Conservation (phyloP, 2,329 filamentous ascomycete species). For the Neonectria punicea region DNA sequence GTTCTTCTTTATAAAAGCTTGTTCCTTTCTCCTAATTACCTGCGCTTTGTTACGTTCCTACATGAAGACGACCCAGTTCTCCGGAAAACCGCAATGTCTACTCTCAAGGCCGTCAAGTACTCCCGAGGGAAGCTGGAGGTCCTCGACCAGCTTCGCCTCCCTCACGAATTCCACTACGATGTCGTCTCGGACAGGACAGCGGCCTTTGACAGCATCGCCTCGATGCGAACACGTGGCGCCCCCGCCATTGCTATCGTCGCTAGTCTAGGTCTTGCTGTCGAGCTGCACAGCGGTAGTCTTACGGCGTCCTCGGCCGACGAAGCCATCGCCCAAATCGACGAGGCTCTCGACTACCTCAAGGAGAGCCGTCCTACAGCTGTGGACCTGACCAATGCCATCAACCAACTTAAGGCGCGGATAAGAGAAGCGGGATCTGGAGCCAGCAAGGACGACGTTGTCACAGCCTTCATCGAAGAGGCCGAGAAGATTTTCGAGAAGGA, state of each 20-base stretch:
- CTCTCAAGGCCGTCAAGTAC: conserved; percentile 82
- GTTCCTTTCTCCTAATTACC: background rate
- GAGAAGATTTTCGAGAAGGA: conserved; percentile 90
- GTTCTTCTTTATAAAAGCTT: conserved; percentile 3
- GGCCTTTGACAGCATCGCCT: conserved; percentile 84
- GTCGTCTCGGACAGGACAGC: conserved; percentile 75
- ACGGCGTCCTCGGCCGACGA: conserved; percentile 61
- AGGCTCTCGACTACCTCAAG: conserved; percentile 86
- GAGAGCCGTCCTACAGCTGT: conserved; percentile 93
- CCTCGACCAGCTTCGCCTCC: conserved; percentile 84
- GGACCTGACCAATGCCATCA: conserved; percentile 90
- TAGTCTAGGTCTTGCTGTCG: conserved; percentile 86
- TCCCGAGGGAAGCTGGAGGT: conserved; percentile 77
- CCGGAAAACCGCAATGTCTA: conserved; percentile 54
- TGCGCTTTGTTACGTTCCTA: background rate
- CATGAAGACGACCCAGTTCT: background rate
- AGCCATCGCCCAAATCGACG: conserved; percentile 76
- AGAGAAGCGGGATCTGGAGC: conserved; percentile 57
- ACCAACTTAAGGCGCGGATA: conserved; percentile 77
- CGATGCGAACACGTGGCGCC: conserved; percentile 82
- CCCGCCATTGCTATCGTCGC: conserved; percentile 99
- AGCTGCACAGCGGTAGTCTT: conserved; percentile 69
- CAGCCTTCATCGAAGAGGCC: conserved; percentile 80
- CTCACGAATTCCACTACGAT: conserved; percentile 84
- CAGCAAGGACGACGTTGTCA: conserved; percentile 64